phyloP scores from a whole-genome alignment of 1,139 yeast genomes.

The Meyerozyma sp. region DNA sequence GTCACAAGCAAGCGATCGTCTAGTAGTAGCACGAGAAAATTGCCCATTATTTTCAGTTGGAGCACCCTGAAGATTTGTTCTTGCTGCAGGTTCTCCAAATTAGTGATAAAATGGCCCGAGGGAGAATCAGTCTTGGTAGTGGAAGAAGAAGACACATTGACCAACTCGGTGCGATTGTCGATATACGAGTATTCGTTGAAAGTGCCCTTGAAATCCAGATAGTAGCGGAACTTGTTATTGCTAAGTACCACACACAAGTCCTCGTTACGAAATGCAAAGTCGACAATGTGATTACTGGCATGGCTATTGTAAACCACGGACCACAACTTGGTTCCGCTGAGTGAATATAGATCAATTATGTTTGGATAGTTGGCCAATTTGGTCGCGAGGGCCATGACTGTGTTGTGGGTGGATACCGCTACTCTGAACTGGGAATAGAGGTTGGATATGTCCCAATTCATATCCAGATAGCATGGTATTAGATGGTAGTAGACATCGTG shows the following conservation, averaged over 20 bases:
- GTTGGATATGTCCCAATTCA: slow-evolving; percentile 33
- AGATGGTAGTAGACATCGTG: slow-evolving; percentile 57
- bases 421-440: slow-evolving; percentile 25
- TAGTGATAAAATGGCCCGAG: slow-evolving; percentile 18
- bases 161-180: slow-evolving; percentile 30
- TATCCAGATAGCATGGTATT: slow-evolving; percentile 36
- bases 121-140: neutral
- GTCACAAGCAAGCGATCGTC: slow-evolving; percentile 23
- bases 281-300: slow-evolving; percentile 49
- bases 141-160: slow-evolving; percentile 30
- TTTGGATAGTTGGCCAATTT: slow-evolving; percentile 17
- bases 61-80: slow-evolving; percentile 27
- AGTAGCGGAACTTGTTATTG: slow-evolving; percentile 54
- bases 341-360: slow-evolving; percentile 45
- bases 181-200: slow-evolving; percentile 46
- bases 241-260: slow-evolving; percentile 57
- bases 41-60: slow-evolving; percentile 15
- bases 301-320: slow-evolving; percentile 47
- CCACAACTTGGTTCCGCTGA: slow-evolving; percentile 47
- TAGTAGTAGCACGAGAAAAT: slow-evolving; percentile 28
- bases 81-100: slow-evolving; percentile 27
- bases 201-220: slow-evolving; percentile 64
- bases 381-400: slow-evolving; percentile 37
- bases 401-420: slow-evolving; percentile 38
- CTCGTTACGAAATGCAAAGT: slow-evolving; percentile 55